Conservation (phyloP, 495 filamentous ascomycete species). For the Apodospora peruviana region DNA sequence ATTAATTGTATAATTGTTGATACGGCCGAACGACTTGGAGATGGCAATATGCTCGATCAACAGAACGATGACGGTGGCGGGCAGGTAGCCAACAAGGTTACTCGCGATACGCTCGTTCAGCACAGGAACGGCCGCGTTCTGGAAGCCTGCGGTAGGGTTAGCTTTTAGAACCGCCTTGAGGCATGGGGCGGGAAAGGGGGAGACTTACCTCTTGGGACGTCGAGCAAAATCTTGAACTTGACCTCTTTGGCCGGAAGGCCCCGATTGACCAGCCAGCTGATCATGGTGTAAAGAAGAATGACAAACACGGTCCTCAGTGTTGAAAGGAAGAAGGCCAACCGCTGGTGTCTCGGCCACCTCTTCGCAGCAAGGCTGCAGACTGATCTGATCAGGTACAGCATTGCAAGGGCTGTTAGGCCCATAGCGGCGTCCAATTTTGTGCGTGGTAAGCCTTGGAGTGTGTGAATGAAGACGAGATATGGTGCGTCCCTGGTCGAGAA, state of each 20-base stretch:
- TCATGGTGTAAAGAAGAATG: constrained; percentile 87
- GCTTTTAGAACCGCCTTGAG: too few species aligned
- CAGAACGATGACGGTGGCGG: constrained; percentile 71
- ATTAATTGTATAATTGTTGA: constrained; percentile 98
- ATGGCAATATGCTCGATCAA: constrained; percentile 98
- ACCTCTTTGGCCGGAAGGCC: constrained; percentile 39
- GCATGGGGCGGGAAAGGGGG: too few species aligned
- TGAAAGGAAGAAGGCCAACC: constrained; percentile 79
- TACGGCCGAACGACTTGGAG: constrained; percentile 91
- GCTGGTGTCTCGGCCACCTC: constrained; percentile 63
- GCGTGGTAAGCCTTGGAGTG: constrained; percentile 64
- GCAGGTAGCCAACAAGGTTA: constrained; percentile 28
- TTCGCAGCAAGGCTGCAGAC: constrained; percentile 61
- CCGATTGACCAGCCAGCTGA: constrained; percentile 79
- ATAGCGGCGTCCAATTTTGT: constrained; percentile 78
- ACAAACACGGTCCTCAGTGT: constrained; percentile 90
- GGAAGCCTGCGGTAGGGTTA: constrained; percentile 54
- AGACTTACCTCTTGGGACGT: constrained; percentile 65
- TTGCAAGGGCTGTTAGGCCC: constrained; percentile 73
- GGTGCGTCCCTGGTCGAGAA: constrained; percentile 74
- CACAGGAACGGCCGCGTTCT: constrained; percentile 69
- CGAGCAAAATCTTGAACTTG: constrained; percentile 62
- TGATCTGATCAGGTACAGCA: constrained; percentile 79
- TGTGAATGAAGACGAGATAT: constrained; percentile 84
- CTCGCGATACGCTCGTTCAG: constrained; percentile 43